Conservation (phyloP, 352 stramenopile species). For the Peronosclerospora sorghi region DNA sequence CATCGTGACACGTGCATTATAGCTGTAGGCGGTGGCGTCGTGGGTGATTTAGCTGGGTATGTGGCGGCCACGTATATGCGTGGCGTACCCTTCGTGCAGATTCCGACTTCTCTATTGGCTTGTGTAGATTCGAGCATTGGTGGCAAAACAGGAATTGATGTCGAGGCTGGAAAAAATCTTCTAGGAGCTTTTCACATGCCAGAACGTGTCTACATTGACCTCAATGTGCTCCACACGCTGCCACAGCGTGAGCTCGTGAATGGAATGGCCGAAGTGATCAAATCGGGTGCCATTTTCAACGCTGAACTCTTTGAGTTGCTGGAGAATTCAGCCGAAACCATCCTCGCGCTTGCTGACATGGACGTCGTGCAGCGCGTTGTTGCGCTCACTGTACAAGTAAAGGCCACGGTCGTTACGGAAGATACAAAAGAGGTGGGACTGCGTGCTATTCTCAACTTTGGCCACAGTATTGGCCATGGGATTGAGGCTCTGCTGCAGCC, state of each 20-base stretch:
- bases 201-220: conserved; percentile 93
- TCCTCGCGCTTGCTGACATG: conserved; percentile 53
- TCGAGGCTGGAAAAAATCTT: conserved; percentile 95
- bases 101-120: conserved; percentile 97
- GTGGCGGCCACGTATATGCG: conserved; percentile 96
- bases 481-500: conserved; percentile 95
- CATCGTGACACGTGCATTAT: conserved; percentile 78
- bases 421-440: conserved; percentile 94
- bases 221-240: conserved; percentile 87
- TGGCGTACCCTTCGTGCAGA: conserved; percentile 79
- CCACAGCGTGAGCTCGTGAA: conserved; percentile 93
- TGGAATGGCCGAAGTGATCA: conserved; percentile 95
- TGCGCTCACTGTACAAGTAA: conserved; percentile 80
- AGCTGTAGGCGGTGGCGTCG: conserved; percentile 93
- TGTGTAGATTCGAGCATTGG: conserved; percentile 98
- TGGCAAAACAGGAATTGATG: conserved; percentile 97
- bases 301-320: conserved; percentile 90
- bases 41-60: conserved; percentile 97
- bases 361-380: conserved; percentile 56
- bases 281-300: conserved; percentile 95
- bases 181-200: conserved; percentile 98
- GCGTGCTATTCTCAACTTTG: conserved; percentile 96
- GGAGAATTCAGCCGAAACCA: conserved; percentile 84
- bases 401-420: conserved; percentile 91
- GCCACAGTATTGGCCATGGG: conserved; percentile 98